These are phyloP conservation scores for Camelina laxa DNA, from an alignment of 345 rosid species.

Conservation along the genomic window DNA sequence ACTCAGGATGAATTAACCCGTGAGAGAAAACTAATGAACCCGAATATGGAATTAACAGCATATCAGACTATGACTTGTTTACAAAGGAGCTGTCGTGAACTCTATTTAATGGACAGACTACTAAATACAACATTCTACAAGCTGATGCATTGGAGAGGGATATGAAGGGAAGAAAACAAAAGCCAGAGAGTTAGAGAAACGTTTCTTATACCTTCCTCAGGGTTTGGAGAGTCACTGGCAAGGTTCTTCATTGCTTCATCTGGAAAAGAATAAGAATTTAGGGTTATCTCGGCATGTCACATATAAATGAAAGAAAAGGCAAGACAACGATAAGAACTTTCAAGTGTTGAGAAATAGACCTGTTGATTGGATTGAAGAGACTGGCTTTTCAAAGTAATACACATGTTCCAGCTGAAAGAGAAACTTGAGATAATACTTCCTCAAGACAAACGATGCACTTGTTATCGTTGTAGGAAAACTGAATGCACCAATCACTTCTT, in stretches of 20 bases:
- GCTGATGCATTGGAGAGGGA: constrained; percentile 15
- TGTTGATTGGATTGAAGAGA: constrained; percentile 42
- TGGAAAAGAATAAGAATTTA: constrained; percentile 10
- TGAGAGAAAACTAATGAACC: background rate
- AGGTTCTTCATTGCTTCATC: constrained; percentile 39
- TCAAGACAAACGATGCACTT: constrained; percentile 80
- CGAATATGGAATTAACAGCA: background rate
- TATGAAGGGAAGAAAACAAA: constrained; percentile 11
- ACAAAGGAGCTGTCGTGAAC: background rate
- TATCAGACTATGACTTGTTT: background rate
- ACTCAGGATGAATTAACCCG: background rate
- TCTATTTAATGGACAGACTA: constrained; percentile 1
- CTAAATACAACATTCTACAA: constrained; percentile 15
- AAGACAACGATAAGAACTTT: background rate
- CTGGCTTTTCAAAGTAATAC: constrained; percentile 56
- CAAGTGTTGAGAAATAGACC: constrained; percentile 30
- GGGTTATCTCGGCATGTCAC: constrained; percentile 11
- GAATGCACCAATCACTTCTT: constrained; percentile 76
- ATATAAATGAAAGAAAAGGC: background rate
- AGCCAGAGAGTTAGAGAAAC: constrained; percentile 10
- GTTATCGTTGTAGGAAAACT: constrained; percentile 84
- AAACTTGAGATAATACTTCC: constrained; percentile 75
- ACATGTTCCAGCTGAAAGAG: constrained; percentile 76
- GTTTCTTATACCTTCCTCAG: constrained; percentile 37
- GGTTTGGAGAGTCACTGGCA: constrained; percentile 3